Percentiles rank a stretch among this genome's conserved stretches.
Evolutionary conservation across 2,329 filamentous ascomycete genomes (phyloP).

Genomic region (Calonectria pseudoturangicola): DNA sequence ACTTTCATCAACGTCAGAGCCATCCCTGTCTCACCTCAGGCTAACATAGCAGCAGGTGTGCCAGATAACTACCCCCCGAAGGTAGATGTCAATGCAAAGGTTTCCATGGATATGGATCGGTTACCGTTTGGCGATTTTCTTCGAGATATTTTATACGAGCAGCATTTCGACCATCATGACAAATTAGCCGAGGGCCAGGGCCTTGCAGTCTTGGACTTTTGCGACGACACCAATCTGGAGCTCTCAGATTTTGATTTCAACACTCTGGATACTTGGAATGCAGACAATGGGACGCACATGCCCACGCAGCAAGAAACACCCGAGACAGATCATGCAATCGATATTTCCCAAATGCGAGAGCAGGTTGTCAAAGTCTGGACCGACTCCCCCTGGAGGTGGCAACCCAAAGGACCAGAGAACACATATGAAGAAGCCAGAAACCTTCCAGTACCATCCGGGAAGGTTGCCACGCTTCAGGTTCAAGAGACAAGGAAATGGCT

Average conservation of each 20-base stretch:
- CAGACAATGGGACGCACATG: conserved; percentile 59
- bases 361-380: conserved; percentile 69
- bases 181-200: conserved; percentile 63
- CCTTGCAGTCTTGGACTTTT: conserved; percentile 69
- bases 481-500: conserved; percentile 61
- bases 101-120: conserved; percentile 56
- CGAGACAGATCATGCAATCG: conserved; percentile 62
- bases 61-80: conserved; percentile 41
- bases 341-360: conserved; percentile 68
- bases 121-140: conserved; percentile 71
- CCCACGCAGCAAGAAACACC: conserved; percentile 49
- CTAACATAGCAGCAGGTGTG: conserved; percentile 33
- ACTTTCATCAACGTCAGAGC: not conserved
- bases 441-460: conserved; percentile 64
- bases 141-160: conserved; percentile 70
- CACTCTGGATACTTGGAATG: conserved; percentile 69
- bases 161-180: conserved; percentile 59
- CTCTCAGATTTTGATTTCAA: conserved; percentile 72
- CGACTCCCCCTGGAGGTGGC: conserved; percentile 71
- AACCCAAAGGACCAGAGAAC: conserved; percentile 66
- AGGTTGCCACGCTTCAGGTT: conserved; percentile 62
- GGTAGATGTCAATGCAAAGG: conserved; percentile 43
- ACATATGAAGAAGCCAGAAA: conserved; percentile 67
- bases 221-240: conserved; percentile 69
- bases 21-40: not conserved